These are phyloP conservation scores for Turnera subulata DNA, from an alignment of 345 rosid genomes.

Conservation along the genomic window DNA sequence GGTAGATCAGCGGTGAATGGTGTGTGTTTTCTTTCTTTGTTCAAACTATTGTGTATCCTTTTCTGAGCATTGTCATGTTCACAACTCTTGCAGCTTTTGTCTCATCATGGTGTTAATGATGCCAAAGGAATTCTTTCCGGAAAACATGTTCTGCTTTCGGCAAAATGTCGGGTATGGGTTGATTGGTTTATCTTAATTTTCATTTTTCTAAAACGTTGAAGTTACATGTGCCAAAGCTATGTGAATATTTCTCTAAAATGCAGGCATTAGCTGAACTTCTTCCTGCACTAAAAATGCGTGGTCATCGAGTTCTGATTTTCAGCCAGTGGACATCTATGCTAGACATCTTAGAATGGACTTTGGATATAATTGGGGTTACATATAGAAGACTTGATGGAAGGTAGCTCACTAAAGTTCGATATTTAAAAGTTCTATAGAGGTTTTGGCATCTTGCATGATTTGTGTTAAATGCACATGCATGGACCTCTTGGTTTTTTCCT, in stretches of 20 bases:
- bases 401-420: conserved; percentile 23
- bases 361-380: conserved; percentile 83
- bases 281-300: conserved; percentile 56
- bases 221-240: too few species aligned
- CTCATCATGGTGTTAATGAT: conserved; percentile 47
- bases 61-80: neutral
- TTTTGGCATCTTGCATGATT: neutral
- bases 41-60: neutral
- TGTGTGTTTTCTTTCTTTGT: neutral
- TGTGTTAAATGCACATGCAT: too few species aligned
- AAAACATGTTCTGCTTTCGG: conserved; percentile 83
- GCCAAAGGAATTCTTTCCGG: conserved; percentile 68
- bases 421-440: too few species aligned
- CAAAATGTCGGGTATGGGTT: conserved; percentile 72
- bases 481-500: neutral
- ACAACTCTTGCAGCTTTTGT: conserved; percentile 55
- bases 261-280: conserved; percentile 85
- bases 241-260: neutral
- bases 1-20: too few species aligned
- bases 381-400: conserved; percentile 95
- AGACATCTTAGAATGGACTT: conserved; percentile 93
- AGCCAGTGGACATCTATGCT: conserved; percentile 99
- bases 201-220: neutral
- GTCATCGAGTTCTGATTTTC: conserved; percentile 84
- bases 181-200: neutral